Base-by-base conservation (phyloP, 306 rosid genomes). In the Vigna mungo region DNA sequence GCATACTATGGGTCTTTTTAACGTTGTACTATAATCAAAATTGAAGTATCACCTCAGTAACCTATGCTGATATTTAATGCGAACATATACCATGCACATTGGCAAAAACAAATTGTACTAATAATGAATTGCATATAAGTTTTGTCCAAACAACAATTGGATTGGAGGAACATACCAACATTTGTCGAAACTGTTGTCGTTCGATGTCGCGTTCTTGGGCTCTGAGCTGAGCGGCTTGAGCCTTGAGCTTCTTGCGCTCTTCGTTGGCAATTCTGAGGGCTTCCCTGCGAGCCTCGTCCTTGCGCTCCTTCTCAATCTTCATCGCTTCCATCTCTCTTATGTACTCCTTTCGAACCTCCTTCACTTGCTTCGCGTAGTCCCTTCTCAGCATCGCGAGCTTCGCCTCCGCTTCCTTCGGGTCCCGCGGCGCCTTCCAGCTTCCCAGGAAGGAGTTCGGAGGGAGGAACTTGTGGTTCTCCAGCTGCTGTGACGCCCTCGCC, bases 361-460 rank as follows among this genome's bases (percentile, higher is more conserved):
- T 90, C 68, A 93, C 87, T 66, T 91, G 91, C 84, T 88, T 93
- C 34, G 96, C 92, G n/a, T 91, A 91, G 25, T 93, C 88, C 72
- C 91, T 81, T 3, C 97, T 85, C 21, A 93, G 89, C 55, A 18
- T 72, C 4, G 88, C 88, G 6, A 93, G 97, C 84, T 67, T 86
- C 21, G 86, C 85, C 85, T 88, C 82, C 23, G 96, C 97, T 56
- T 91, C 96, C 84, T 82, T 80, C 2, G 97, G 97, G 68, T 88
- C 83, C 71, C 36, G 85, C 8, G 93, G 92, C n/a, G 86, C 55
- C 64, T 88, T 78, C 98, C 98, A 93, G 86, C 93, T 84, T 0
- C 93, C 92, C 2, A 91, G 48, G 74, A 77, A 91, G 37, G 92
- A 60, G 59, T 6, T 75, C 6, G 91, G 80, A 16, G 88, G 85